Conservation (phyloP, 2,329 filamentous ascomycete genomes). For the Pseudohalonectria lignicola region DNA sequence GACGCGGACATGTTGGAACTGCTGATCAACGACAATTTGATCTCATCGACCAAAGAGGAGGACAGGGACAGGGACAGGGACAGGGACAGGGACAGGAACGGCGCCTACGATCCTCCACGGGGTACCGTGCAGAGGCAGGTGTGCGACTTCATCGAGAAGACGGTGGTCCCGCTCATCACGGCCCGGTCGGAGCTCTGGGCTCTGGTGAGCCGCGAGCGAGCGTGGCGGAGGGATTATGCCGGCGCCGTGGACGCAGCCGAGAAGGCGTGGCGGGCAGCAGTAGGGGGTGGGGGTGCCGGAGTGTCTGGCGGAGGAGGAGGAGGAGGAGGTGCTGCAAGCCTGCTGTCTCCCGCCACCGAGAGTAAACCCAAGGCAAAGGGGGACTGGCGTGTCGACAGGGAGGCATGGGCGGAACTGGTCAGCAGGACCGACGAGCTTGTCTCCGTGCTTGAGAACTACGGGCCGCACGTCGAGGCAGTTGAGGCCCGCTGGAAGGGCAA, state of each 20-base stretch:
- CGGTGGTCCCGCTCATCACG: constrained; percentile 76
- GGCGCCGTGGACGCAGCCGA: constrained; percentile 76
- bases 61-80: constrained; percentile 19
- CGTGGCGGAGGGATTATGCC: constrained; percentile 60
- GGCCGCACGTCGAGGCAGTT: constrained; percentile 52
- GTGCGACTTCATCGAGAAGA: constrained; percentile 61
- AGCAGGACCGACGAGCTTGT: constrained; percentile 72
- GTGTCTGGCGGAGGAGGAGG: constrained; percentile 11
- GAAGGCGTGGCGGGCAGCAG: constrained; percentile 74
- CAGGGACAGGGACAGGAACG: too few relatives aligned
- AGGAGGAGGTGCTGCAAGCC: constrained; percentile 23
- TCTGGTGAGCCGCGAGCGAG: constrained; percentile 57
- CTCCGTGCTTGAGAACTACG: constrained; percentile 72
- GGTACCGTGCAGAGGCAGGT: constrained; percentile 54
- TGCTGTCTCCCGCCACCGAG: constrained; percentile 16
- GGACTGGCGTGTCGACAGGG: constrained; percentile 45
- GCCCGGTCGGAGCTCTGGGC: constrained; percentile 66
- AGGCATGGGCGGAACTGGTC: constrained; percentile 63
- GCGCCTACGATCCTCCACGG: constrained; percentile 27
- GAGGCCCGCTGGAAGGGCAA: constrained; percentile 82
- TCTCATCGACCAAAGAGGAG: constrained; percentile 18
- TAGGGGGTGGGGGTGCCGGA: constrained; percentile 35
- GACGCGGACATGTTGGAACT: constrained; percentile 63
- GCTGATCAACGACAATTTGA: constrained; percentile 61
- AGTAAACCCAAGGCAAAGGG: constrained; percentile 25